Base-by-base conservation (phyloP, 306 rosid species). In the Cucurbita argyrosperma region DNA sequence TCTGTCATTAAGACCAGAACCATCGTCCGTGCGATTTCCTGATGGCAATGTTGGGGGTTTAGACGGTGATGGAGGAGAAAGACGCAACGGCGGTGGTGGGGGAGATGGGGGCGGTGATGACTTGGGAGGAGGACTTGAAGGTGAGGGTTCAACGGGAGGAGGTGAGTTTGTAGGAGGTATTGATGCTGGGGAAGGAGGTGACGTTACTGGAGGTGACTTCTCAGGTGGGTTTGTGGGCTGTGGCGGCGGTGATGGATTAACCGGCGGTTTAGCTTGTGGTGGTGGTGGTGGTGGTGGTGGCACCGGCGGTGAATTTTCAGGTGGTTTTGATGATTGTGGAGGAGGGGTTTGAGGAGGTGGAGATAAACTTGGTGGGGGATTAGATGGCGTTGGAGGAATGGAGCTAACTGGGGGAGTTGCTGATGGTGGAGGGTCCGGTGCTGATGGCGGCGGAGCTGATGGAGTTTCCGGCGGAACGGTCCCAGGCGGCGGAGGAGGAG, bases 111-210 rank as follows among this genome's bases (percentile, higher is more conserved):
- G 82, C 60, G 85, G 81, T 4, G 83, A 62, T 60, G 81, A 47
- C 45, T 59, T 49, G 26, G 74, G 83, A 23, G 92, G 79, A 15
- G 88, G 80, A 79, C 77, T 87, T 69, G 79, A 51, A 71, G 85
- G 79, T 30, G 77, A 52, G 35, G 83, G 85, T 47, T 77, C 75
- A 74, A 46, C 64, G 16, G 96, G 82, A 40, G 85, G 82, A n/a
- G 81, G 83, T n/a, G 84, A 62, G 65, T 46, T 79, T 18, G 3
- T 64, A 1, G 84, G 83, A 9, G 84, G 71, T 5, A 56, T 52
- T 26, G 53, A 45, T 56, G 72, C 40, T 53, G 76, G 76, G 4
- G 83, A 81, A 6, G 88, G 84, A 30, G 88, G 74, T 56, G 78
- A 46, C 5, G 30, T 56, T 4, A 8, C 21, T 10, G 78, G 79